Conservation (phyloP, 139 green algal genomes). For the Diplosphaera chodatii region DNA sequence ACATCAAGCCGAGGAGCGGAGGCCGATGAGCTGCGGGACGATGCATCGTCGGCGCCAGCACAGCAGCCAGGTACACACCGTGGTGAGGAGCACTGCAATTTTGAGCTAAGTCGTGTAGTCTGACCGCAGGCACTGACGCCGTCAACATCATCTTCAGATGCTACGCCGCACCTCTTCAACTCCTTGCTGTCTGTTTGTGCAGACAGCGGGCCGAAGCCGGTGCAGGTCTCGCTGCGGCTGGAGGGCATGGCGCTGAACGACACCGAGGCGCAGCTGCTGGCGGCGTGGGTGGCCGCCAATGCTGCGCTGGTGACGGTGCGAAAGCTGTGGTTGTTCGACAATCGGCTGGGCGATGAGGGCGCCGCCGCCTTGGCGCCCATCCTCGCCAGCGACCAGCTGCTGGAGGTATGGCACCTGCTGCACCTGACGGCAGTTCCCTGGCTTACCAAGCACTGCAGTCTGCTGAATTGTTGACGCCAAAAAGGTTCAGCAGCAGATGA, state of each 20-base stretch:
- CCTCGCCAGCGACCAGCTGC: conserved; percentile 15
- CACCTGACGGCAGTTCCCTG: no score
- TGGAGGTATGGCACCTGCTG: no score
- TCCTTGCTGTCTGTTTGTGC: no score
- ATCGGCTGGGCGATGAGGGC: conserved; percentile 49
- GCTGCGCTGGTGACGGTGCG: conserved; percentile 6
- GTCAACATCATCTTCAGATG: no score
- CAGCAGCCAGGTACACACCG: background rate
- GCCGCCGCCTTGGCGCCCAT: conserved; percentile 35
- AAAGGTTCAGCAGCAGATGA: no score
- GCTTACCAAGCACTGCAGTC: no score
- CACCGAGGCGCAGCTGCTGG: conserved; percentile 31
- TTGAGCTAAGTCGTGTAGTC: no score
- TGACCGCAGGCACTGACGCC: no score
- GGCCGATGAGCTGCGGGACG: background rate
- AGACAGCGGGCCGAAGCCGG: background rate
- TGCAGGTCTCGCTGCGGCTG: conserved; percentile 41
- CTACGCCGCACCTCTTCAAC: no score
- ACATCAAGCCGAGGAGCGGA: no score
- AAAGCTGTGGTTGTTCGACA: conserved; percentile 79
- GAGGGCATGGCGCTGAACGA: conserved; percentile 47
- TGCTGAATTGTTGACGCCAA: no score
- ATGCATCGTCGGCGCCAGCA: background rate
- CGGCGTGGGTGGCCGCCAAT: conserved; percentile 19
- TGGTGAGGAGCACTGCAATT: no score